Evolutionary conservation across 2,329 filamentous ascomycete species (phyloP).

Genomic region (Exophiala xenobiotica): DNA sequence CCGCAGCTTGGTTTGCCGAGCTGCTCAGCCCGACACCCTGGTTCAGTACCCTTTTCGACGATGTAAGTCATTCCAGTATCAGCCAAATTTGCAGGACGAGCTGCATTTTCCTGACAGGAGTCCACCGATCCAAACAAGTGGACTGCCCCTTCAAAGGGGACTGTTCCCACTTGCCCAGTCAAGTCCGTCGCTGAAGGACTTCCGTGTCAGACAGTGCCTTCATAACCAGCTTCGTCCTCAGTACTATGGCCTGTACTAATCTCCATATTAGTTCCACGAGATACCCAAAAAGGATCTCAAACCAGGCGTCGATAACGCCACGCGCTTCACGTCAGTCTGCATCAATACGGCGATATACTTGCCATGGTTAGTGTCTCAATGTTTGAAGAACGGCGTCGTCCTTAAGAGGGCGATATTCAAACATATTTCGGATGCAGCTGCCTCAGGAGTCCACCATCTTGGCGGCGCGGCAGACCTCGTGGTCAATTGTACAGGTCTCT

Average conservation of each 20-base stretch:
- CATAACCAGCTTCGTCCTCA: neutral
- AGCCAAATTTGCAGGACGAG: neutral
- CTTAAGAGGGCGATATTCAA: constrained; percentile 62
- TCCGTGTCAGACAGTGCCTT: neutral
- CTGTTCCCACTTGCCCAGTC: no score
- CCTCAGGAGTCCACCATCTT: constrained; percentile 59
- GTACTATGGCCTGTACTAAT: neutral
- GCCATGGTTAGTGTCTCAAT: constrained; percentile 79
- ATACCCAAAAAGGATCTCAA: constrained; percentile 60
- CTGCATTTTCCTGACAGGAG: no score
- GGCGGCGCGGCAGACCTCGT: constrained; percentile 64
- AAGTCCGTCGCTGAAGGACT: no score
- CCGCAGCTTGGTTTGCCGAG: constrained; percentile 63
- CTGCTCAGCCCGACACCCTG: constrained; percentile 68
- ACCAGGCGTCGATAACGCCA: constrained; percentile 67
- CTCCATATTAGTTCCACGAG: constrained; percentile 57
- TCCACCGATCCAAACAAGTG: no score
- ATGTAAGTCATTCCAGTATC: constrained; percentile 47
- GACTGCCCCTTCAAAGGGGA: no score
- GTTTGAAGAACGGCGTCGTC: constrained; percentile 68
- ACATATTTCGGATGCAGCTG: constrained; percentile 73
- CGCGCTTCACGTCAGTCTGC: constrained; percentile 78
- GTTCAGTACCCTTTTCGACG: constrained; percentile 69
- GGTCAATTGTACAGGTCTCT: constrained; percentile 82
- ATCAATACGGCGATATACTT: constrained; percentile 90